Percentiles rank a stretch among this genome's conserved stretches.
Evolutionary conservation across 2,329 filamentous ascomycete species (phyloP).

Genomic region (Myriosclerotinia curreyana): DNA sequence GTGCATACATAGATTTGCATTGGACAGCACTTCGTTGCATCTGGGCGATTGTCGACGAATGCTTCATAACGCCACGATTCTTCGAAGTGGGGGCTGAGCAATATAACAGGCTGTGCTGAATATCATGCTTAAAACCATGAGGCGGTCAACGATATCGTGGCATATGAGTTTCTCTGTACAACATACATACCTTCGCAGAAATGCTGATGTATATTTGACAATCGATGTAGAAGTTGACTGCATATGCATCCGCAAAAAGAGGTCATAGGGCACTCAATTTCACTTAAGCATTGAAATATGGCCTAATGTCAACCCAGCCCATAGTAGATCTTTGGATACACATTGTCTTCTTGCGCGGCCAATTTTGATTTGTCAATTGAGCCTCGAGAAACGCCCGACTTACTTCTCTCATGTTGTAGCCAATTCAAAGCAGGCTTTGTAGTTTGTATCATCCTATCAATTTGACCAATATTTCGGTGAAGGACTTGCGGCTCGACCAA

Average conservation of each 20-base stretch:
- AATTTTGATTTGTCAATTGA: slow-evolving; percentile 12
- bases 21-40: neutral
- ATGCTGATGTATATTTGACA: neutral
- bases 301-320: slow-evolving; percentile 4
- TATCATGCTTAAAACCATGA: slow-evolving; percentile 8
- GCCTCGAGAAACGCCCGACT: neutral
- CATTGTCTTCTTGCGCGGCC: slow-evolving; percentile 1
- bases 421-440: neutral
- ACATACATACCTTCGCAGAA: slow-evolving; percentile 1
- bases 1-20: neutral
- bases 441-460: neutral
- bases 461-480: slow-evolving; percentile 1
- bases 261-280: neutral
- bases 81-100: slow-evolving; percentile 7
- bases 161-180: slow-evolving; percentile 5
- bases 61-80: slow-evolving; percentile 17
- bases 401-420: slow-evolving; percentile 2
- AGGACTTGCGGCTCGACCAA: neutral
- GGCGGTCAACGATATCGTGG: slow-evolving; percentile 5
- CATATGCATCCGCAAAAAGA: slow-evolving; percentile 20
- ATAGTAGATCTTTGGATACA: neutral
- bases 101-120: neutral
- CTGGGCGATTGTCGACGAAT: slow-evolving; percentile 11
- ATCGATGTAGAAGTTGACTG: slow-evolving; percentile 2
- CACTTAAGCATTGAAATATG: slow-evolving; percentile 4